Evolutionary conservation across 805 yeast species (phyloP), one percentile per base, ranked within the genome.

Genomic region (Hermanozyma aechmeae): DNA sequence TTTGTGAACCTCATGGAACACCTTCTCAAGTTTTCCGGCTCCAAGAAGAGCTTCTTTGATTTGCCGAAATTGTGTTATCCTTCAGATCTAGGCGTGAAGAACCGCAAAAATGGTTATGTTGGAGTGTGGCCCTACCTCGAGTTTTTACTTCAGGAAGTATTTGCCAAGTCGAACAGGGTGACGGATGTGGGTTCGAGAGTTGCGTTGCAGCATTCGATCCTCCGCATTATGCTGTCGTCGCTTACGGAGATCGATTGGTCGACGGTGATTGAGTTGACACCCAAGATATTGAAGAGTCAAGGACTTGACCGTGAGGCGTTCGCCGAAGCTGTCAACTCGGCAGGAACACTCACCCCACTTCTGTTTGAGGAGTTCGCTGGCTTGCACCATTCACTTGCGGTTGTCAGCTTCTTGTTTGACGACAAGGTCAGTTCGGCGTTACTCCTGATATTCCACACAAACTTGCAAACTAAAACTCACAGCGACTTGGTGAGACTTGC

Each of bases 101-200:
- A 75, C 38, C 66, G 94, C 42, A 27, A 35, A 20, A 48, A 52
- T 29, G 69, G 49, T 25, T 48, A 59, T 18, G 50, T 63, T 12
- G 95, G 95, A 2, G 53, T 85, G 5, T 73, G 86, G 73, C 85
- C 92, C 3, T 89, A 87, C 43, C 50, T 82, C 30, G 89, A 84
- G 30, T 85, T 73, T 42, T 48, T 86, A 10, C 45, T 81, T n/a
- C 56, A 67, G 9, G 81, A 79, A 24, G 72, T 86, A 0, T 73
- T 86, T 39, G 69, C 67, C 5, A 68, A 72, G 15, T 58, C 82
- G 3, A 30, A 56, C 2, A 51, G 61, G 6, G 49, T 71, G 4
- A 47, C 48, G 16, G 18, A 56, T 33, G 3, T 44, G 34, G 35
- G 31, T 0, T 68, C 67, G 11, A 61, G 54, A 28, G 34, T 52